Evolutionary conservation across 768 basidiomycete species (phyloP).

Genomic region (Jaapia argillacea): DNA sequence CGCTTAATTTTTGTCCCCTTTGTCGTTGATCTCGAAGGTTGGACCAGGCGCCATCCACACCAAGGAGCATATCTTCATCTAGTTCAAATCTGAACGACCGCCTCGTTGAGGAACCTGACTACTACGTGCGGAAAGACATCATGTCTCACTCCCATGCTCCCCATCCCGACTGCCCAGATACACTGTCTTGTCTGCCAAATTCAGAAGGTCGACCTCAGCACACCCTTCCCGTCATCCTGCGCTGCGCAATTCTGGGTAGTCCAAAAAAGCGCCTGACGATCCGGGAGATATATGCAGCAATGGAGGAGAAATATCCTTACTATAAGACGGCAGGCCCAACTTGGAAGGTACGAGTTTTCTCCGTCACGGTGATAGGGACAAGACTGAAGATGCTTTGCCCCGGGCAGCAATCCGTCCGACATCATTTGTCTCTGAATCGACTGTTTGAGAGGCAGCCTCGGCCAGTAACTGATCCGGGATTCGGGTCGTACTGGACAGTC

Average conservation of each 20-base stretch:
- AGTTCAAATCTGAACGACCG: too few species aligned
- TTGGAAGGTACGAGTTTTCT: conserved; percentile 55
- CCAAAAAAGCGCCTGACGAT: conserved; percentile 69
- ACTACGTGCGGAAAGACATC: not conserved
- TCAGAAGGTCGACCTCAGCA: conserved; percentile 75
- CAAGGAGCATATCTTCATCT: too few species aligned
- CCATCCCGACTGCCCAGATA: conserved; percentile 75
- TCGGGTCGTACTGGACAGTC: conserved; percentile 88
- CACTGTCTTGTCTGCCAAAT: conserved; percentile 68
- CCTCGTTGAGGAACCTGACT: not conserved
- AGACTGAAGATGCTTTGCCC: not conserved
- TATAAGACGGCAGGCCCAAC: conserved; percentile 74
- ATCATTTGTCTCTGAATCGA: conserved; percentile 75
- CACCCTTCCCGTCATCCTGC: conserved; percentile 75
- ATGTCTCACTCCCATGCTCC: conserved; percentile 34
- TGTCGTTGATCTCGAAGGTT: too few species aligned
- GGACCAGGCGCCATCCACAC: too few species aligned
- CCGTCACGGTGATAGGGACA: not conserved
- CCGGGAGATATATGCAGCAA: conserved; percentile 77
- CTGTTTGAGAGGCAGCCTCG: conserved; percentile 76
- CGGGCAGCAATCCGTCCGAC: conserved; percentile 74
- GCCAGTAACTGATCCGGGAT: conserved; percentile 77
- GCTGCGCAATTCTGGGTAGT: conserved; percentile 77
- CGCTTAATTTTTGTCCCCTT: not conserved
- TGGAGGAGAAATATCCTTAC: conserved; percentile 79